A percentile compares a stretch with the other conserved stretches of the same genome.
phyloP scores from a whole-genome alignment of 768 basidiomycete species.

The Calocera cornea region DNA sequence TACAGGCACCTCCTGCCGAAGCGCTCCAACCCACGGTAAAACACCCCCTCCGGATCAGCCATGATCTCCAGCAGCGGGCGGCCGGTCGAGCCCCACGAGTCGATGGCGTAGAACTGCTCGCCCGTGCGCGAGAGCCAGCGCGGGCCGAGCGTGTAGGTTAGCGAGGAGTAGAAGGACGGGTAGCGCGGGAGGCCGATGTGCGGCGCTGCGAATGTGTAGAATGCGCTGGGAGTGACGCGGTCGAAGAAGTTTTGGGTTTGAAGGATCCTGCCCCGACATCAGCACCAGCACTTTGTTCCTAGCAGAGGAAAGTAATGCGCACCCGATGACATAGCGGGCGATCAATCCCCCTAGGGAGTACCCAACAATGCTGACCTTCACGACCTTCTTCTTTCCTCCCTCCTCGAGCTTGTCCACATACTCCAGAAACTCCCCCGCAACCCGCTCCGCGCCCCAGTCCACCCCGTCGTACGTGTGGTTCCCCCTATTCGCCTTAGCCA shows the following conservation, averaged over 20 bases:
- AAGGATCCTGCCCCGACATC: conserved; percentile 41
- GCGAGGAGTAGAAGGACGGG: conserved; percentile 41
- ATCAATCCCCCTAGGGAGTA: conserved; percentile 75
- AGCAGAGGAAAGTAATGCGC: conserved; percentile 16
- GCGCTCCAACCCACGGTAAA: conserved; percentile 52
- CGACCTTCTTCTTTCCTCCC: conserved; percentile 41
- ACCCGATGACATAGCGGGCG: conserved; percentile 66
- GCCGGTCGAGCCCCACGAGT: conserved; percentile 57
- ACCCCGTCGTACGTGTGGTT: conserved; percentile 65
- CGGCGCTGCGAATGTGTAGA: conserved; percentile 72
- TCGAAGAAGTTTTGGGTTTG: conserved; percentile 60
- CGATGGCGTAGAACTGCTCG: conserved; percentile 58
- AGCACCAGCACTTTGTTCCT: not conserved
- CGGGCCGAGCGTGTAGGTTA: conserved; percentile 47
- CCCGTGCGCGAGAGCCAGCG: conserved; percentile 65
- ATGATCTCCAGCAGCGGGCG: conserved; percentile 59
- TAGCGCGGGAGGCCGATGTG: conserved; percentile 62
- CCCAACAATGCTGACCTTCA: conserved; percentile 58
- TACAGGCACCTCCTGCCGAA: conserved; percentile 65
- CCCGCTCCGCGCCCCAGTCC: conserved; percentile 71
- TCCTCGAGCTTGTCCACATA: conserved; percentile 40
- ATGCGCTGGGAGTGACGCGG: conserved; percentile 57
- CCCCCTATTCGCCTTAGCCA: conserved; percentile 50
- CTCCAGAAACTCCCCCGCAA: conserved; percentile 56
- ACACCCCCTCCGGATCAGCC: conserved; percentile 64